Evolutionary conservation across 192 early-diverging fungal genomes (phyloP).

Genomic region (Entomortierella parvispora): DNA sequence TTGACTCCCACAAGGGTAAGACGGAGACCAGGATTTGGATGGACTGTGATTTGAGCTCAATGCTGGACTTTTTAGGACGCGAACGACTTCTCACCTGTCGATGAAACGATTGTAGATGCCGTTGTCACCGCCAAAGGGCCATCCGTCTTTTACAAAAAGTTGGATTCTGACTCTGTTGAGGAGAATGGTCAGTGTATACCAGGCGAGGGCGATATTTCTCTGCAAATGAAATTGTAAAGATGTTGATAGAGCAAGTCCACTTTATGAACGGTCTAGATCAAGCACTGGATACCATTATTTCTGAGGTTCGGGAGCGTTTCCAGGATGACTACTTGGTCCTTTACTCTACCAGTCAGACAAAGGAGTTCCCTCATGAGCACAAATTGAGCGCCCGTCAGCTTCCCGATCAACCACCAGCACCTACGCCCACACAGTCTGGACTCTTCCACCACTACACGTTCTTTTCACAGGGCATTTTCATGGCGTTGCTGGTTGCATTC

Average conservation of each 20-base stretch:
- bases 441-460: slow-evolving; percentile 47
- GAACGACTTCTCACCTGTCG: background rate
- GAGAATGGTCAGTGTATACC: slow-evolving; percentile 34
- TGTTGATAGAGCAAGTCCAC: too few relatives aligned
- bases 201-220: background rate
- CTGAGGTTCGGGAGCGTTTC: slow-evolving; percentile 13
- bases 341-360: slow-evolving; percentile 48
- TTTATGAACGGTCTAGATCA: too few relatives aligned
- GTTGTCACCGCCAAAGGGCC: slow-evolving; percentile 10
- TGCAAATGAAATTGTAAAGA: background rate
- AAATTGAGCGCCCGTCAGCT: slow-evolving; percentile 23
- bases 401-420: slow-evolving; percentile 33
- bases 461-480: slow-evolving; percentile 50
- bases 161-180: slow-evolving; percentile 13
- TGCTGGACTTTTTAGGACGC: background rate
- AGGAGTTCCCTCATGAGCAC: slow-evolving; percentile 30
- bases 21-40: background rate
- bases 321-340: slow-evolving; percentile 39
- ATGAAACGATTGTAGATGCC: slow-evolving; percentile 2
- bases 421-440: slow-evolving; percentile 21
- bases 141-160: slow-evolving; percentile 39
- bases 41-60: too few relatives aligned
- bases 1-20: slow-evolving; percentile 10
- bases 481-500: slow-evolving; percentile 36
- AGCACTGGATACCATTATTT: slow-evolving; percentile 11